phyloP scores from a whole-genome alignment of 192 early-diverging fungal species.

The Dissophora globulifera region DNA sequence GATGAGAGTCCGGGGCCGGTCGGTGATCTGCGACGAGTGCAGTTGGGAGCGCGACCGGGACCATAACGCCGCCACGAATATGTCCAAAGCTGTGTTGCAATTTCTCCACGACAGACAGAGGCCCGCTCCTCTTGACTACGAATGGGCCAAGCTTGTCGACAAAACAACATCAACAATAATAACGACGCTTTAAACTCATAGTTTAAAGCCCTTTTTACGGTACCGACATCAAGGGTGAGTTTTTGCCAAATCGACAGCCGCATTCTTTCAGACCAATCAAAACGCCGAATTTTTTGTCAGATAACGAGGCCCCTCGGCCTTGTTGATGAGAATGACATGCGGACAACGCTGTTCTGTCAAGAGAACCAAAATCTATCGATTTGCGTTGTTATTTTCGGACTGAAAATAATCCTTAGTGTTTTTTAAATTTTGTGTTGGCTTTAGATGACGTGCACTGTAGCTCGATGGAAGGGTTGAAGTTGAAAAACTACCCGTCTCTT shows the following conservation, averaged over 20 bases:
- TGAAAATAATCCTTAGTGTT: constrained; percentile 24
- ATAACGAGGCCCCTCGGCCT: neutral
- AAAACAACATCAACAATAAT: neutral
- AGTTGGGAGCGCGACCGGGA: constrained; percentile 14
- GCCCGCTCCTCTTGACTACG: constrained; percentile 15
- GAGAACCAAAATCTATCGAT: constrained; percentile 14
- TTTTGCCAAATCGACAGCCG: neutral
- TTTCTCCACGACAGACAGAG: constrained; percentile 6
- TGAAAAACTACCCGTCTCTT: neutral
- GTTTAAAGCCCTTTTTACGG: constrained; percentile 13
- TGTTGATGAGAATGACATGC: constrained; percentile 6
- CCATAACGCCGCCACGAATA: constrained; percentile 15
- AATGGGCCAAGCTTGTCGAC: constrained; percentile 2
- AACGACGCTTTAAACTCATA: constrained; percentile 19
- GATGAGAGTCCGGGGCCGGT: constrained; percentile 15
- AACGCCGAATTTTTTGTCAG: neutral
- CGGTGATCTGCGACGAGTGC: constrained; percentile 14
- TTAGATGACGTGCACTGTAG: constrained; percentile 2
- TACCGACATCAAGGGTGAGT: neutral
- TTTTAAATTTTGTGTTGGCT: constrained; percentile 3
- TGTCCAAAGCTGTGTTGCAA: constrained; percentile 16
- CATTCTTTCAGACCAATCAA: constrained; percentile 4
- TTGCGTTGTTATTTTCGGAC: neutral
- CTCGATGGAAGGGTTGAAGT: neutral
- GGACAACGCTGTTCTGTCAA: constrained; percentile 2